Evolutionary conservation across 2,329 filamentous ascomycete genomes (phyloP), one percentile per base, ranked within the genome.

Genomic region (Venturia carpophila): DNA sequence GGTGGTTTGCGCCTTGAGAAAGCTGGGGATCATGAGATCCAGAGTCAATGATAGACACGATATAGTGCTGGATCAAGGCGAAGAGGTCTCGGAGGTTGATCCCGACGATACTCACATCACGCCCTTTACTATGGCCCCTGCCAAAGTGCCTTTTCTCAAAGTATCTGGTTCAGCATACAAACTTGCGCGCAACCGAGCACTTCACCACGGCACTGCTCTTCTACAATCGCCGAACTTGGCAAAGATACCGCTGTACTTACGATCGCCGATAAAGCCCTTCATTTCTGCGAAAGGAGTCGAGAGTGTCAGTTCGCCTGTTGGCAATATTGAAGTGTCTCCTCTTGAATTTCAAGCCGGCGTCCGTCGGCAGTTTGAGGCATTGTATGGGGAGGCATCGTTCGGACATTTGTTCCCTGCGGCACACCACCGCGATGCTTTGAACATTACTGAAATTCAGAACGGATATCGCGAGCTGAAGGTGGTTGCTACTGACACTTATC

Each of bases 141-240:
- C 68, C 1, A 69, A 69, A 21, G 71, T 72, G 10, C 70, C 71
- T 43, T 75, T 79, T 10, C 69, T 87, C 72, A 99, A 99, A 75
- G 83, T 97, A 13, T 96, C 92, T 0, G 94, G 94, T 1, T 97
- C 92, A 0, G 94, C 94, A 13, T 99, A 96, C 78, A 97, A 97
- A 76, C 81, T 99, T 64, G 97, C 90, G 0, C 82, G 90, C 30
- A 79, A 85, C 61, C 83, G 93, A 56, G 88, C 92, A 9, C 80
- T 99, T 66, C 94, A 99, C 75, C 94, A 99, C 75, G 94, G 92
- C 9, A 99, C 94, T 0, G 94, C 92, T 71, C 80, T 99, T 55
- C 80, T 97, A 1, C 80, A 83, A 42, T 92, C 90, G 64, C 88
- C 88, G 1, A 90, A 96, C 72, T 79, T 97, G 52, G 74, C 78